phyloP scores from a whole-genome alignment of 495 filamentous ascomycete species.

The Penicillium paxilli region DNA sequence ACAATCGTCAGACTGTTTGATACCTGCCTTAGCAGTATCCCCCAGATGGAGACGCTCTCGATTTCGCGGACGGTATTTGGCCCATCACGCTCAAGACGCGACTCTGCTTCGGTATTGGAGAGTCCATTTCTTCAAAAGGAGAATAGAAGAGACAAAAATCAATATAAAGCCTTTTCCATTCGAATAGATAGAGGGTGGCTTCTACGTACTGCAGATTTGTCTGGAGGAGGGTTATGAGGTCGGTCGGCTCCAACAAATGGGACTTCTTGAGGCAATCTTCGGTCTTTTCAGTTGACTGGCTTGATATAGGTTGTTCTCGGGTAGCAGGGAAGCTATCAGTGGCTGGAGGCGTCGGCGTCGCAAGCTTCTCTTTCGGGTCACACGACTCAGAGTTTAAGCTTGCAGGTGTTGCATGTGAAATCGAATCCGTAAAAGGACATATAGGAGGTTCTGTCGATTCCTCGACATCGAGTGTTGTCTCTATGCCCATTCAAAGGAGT shows the following conservation, averaged over 20 bases:
- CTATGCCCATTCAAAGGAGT: slow-evolving; percentile 45
- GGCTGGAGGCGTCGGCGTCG: background rate
- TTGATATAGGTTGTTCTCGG: background rate
- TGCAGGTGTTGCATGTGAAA: slow-evolving; percentile 17
- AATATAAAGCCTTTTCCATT: background rate
- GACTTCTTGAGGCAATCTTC: slow-evolving; percentile 14
- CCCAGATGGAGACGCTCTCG: slow-evolving; percentile 52
- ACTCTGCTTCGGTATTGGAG: slow-evolving; percentile 50
- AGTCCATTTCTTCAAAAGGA: slow-evolving; percentile 50
- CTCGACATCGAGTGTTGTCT: slow-evolving; percentile 41
- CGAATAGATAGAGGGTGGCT: background rate
- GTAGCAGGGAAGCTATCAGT: background rate
- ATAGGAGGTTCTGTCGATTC: slow-evolving; percentile 48
- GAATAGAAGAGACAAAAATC: background rate
- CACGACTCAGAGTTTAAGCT: slow-evolving; percentile 17
- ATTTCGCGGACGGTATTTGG: slow-evolving; percentile 60
- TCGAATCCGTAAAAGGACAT: slow-evolving; percentile 35
- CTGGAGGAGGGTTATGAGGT: slow-evolving; percentile 25
- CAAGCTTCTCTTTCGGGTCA: slow-evolving; percentile 8
- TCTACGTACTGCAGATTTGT: slow-evolving; percentile 30
- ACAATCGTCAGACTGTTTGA: slow-evolving; percentile 67
- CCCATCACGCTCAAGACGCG: slow-evolving; percentile 56
- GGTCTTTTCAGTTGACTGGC: background rate
- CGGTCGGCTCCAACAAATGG: slow-evolving; percentile 30
- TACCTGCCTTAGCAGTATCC: slow-evolving; percentile 60